phyloP scores from a whole-genome alignment of 768 basidiomycete genomes.

The Amyloporia xantha region DNA sequence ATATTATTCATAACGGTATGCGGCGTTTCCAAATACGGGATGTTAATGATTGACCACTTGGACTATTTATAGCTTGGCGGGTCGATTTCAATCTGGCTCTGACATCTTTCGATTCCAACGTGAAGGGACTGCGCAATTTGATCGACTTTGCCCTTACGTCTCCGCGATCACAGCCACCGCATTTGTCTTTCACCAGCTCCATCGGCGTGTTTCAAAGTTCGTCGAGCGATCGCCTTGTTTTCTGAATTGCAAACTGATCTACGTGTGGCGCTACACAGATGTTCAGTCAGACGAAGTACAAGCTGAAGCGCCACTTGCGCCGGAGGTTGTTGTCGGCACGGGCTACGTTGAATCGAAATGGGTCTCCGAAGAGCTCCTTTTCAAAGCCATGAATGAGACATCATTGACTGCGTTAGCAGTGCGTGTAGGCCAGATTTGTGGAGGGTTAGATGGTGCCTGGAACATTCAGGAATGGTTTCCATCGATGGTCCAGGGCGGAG shows the following conservation, averaged over 20 bases:
- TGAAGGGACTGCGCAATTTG: slow-evolving; percentile 15
- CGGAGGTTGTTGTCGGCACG: slow-evolving; percentile 26
- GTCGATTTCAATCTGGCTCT: slow-evolving; percentile 37
- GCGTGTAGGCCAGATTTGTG: slow-evolving; percentile 40
- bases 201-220: slow-evolving; percentile 6
- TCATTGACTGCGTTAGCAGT: slow-evolving; percentile 27
- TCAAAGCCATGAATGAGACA: slow-evolving; percentile 23
- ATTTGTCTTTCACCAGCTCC: slow-evolving; percentile 20
- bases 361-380: slow-evolving; percentile 33
- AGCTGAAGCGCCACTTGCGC: slow-evolving; percentile 12
- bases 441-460: slow-evolving; percentile 37
- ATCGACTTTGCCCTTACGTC: slow-evolving; percentile 10
- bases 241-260: slow-evolving; percentile 15
- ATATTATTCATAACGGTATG: slow-evolving; percentile 25
- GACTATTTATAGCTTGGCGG: slow-evolving; percentile 27
- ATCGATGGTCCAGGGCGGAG: slow-evolving; percentile 22
- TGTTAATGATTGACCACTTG: too few relatives aligned
- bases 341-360: slow-evolving; percentile 35
- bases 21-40: background rate
- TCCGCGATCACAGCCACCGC: slow-evolving; percentile 1
- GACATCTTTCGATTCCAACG: slow-evolving; percentile 32
- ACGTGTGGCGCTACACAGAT: slow-evolving; percentile 36
- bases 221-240: background rate
- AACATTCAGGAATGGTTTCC: slow-evolving; percentile 42
- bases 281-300: slow-evolving; percentile 35